phyloP scores from a whole-genome alignment of 768 basidiomycete species.

The Clavaria fumosa region DNA sequence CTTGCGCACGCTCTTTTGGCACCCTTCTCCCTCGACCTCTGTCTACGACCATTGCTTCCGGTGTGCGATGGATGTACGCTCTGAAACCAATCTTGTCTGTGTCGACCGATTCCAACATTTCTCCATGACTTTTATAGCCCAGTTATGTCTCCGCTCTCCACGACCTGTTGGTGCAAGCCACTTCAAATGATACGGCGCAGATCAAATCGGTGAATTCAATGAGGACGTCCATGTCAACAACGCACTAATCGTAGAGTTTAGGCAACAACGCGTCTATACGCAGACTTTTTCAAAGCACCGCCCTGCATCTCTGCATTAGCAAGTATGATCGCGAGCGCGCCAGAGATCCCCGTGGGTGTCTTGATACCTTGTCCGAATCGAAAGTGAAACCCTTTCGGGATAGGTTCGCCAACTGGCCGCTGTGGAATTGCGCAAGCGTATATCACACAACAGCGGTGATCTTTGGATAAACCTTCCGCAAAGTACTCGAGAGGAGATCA shows the following conservation, averaged over 20 bases:
- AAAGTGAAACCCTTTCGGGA: constrained; percentile 1
- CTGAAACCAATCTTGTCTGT: constrained; percentile 7
- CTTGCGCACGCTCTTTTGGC: constrained; percentile 13
- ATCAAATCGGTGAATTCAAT: constrained; percentile 65
- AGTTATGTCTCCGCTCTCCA: constrained; percentile 71
- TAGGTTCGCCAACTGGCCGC: constrained; percentile 95
- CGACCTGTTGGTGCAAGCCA: constrained; percentile 71
- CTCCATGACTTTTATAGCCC: constrained; percentile 39
- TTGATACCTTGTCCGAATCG: constrained; percentile 6
- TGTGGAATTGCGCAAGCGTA: constrained; percentile 90
- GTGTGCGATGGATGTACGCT: constrained; percentile 25
- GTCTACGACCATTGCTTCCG: constrained; percentile 23
- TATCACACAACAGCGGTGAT: constrained; percentile 61
- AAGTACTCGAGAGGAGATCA: constrained; percentile 67
- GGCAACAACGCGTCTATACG: constrained; percentile 87
- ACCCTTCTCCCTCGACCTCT: constrained; percentile 16
- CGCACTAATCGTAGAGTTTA: constrained; percentile 18
- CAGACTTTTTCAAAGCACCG: constrained; percentile 84
- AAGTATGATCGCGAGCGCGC: constrained; percentile 70
- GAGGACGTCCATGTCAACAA: constrained; percentile 8
- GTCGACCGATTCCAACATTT: constrained; percentile 13
- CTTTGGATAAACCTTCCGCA: constrained; percentile 65
- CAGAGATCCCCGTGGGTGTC: constrained; percentile 63
- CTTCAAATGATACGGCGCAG: constrained; percentile 74
- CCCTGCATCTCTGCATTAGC: constrained; percentile 84